Conservation (phyloP, 1,139 yeast genomes). For the Magnusiomyces suaveolens region DNA sequence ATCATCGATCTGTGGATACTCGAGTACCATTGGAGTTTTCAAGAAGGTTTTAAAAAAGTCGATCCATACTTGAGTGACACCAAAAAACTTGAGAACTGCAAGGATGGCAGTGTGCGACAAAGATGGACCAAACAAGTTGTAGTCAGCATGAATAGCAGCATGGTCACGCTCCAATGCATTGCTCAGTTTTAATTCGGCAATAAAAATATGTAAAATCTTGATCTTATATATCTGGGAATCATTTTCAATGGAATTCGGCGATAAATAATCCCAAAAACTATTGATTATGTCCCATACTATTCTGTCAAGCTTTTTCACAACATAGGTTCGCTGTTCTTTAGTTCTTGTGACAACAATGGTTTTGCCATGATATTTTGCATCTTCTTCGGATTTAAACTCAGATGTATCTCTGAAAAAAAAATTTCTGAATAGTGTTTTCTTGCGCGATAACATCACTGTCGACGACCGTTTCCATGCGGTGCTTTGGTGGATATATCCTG, state of each 20-base stretch:
- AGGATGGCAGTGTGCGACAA: constrained; percentile 15
- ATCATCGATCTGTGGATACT: neutral
- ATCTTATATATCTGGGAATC: constrained; percentile 9
- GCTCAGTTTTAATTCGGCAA: constrained; percentile 14
- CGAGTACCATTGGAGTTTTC: constrained; percentile 11
- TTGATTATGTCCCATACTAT: neutral
- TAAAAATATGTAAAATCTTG: constrained; percentile 10
- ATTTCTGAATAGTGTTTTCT: neutral
- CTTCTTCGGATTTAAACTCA: no score
- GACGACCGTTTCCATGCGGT: neutral
- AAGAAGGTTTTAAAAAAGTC: constrained; percentile 15
- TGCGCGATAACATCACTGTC: neutral
- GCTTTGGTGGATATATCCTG: neutral
- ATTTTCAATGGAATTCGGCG: neutral
- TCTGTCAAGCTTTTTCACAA: constrained; percentile 6
- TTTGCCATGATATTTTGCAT: neutral
- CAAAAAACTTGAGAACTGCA: constrained; percentile 16
- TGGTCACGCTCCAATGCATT: constrained; percentile 13
- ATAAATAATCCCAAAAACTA: neutral
- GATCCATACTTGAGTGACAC: constrained; percentile 16
- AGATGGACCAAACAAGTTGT: constrained; percentile 19
- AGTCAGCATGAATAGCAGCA: constrained; percentile 18
- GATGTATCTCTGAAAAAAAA: neutral
- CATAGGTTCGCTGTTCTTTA: constrained; percentile 2
- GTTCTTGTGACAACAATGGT: constrained; percentile 1